Percentiles rank a stretch among this genome's conserved stretches.
phyloP scores from a whole-genome alignment of 169 alveolate species.

The Cryptosporidium meleagridis region DNA sequence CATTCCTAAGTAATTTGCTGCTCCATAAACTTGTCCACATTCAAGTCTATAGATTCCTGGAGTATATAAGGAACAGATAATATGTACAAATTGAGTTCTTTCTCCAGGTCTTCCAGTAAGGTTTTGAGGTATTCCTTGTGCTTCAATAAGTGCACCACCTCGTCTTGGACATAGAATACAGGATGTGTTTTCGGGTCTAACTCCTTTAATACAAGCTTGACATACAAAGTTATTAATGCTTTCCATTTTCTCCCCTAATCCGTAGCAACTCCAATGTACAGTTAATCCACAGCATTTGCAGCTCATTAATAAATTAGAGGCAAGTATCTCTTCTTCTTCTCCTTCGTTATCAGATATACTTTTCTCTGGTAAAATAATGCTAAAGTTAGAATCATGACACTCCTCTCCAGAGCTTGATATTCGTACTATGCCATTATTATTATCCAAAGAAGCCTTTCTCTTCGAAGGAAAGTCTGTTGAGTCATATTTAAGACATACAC shows the following conservation, averaged over 20 bases:
- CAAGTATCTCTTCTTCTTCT: neutral
- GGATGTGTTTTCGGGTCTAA: conserved; percentile 32
- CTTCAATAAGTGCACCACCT: conserved; percentile 54
- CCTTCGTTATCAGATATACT: neutral
- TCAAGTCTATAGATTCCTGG: conserved; percentile 38
- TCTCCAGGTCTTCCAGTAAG: neutral
- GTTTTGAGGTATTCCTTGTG: conserved; percentile 21
- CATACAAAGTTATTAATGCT: conserved; percentile 9
- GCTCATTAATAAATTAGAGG: neutral
- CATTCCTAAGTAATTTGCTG: conserved; percentile 55
- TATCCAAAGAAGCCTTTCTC: neutral
- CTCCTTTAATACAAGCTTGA: conserved; percentile 36
- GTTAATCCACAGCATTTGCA: conserved; percentile 52
- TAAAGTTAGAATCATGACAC: neutral
- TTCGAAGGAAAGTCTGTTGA: conserved; percentile 29
- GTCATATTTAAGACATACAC: conserved; percentile 28
- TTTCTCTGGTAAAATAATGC: neutral
- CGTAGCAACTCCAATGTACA: conserved; percentile 63
- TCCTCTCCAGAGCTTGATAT: neutral
- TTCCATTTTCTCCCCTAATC: neutral
- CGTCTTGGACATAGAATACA: conserved; percentile 61
- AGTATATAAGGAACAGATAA: conserved; percentile 40
- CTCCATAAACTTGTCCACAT: conserved; percentile 27
- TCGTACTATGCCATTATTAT: neutral
- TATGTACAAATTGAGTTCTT: conserved; percentile 36